Percentiles rank a stretch among this genome's conserved stretches.
These are phyloP conservation scores for Chaetothyriales sp. DNA, from an alignment of 2,329 filamentous ascomycete genomes.

Conservation along the genomic window DNA sequence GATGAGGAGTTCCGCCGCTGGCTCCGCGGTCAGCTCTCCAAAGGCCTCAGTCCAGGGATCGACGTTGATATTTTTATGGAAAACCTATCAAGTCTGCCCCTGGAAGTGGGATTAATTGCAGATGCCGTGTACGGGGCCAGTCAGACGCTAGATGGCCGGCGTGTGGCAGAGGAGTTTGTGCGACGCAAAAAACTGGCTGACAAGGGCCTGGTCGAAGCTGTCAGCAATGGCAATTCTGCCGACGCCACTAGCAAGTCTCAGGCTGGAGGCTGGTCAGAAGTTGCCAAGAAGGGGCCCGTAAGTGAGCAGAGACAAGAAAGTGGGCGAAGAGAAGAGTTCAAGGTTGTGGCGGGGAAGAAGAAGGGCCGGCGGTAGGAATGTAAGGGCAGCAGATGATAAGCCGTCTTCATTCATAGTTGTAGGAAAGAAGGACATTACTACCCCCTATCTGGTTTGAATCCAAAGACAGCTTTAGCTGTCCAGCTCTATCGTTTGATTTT, in stretches of 20 bases:
- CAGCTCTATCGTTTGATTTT: too few species aligned
- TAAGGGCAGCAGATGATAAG: not conserved
- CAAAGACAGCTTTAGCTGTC: too few species aligned
- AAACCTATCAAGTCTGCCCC: constrained; percentile 58
- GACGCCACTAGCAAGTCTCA: constrained; percentile 25
- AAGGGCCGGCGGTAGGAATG: constrained; percentile 39
- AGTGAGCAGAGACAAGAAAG: constrained; percentile 34
- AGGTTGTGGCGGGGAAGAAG: constrained; percentile 83
- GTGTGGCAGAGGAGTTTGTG: constrained; percentile 89
- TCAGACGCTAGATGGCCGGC: constrained; percentile 76
- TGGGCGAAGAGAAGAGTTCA: constrained; percentile 43
- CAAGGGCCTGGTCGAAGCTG: constrained; percentile 64
- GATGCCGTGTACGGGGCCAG: constrained; percentile 80
- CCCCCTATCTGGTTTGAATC: too few species aligned
- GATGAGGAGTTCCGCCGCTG: constrained; percentile 91
- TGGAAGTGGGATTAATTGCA: constrained; percentile 66
- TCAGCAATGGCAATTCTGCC: constrained; percentile 28
- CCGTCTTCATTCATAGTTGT: not conserved
- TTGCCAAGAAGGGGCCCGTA: constrained; percentile 72
- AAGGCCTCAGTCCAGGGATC: constrained; percentile 54
- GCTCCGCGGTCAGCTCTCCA: constrained; percentile 63
- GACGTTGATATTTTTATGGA: constrained; percentile 66
- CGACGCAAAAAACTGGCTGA: constrained; percentile 86
- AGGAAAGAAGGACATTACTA: not conserved
- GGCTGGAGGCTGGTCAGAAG: constrained; percentile 78